Percentiles rank a stretch among this genome's conserved stretches.
Evolutionary conservation across 257 asterid species (phyloP).

Genomic region (Solanum pimpinellifolium): DNA sequence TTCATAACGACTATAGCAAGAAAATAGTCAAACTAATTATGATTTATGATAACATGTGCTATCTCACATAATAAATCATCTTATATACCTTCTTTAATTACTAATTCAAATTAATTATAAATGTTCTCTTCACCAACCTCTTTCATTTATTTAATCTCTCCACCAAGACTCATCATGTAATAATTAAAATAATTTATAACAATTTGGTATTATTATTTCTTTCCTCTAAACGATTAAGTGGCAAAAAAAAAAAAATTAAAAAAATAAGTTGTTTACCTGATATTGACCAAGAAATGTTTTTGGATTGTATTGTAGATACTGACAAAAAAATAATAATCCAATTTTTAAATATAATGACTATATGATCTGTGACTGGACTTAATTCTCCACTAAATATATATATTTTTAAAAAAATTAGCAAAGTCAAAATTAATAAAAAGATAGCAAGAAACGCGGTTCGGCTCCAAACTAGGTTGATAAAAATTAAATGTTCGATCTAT

Average conservation of each 20-base stretch:
- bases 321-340: background rate
- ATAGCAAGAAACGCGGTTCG: background rate
- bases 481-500: background rate
- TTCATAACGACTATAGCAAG: constrained; percentile 7
- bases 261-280: constrained; percentile 2
- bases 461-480: background rate
- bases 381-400: background rate
- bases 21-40: constrained; percentile 26
- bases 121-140: constrained; percentile 27
- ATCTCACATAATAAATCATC: background rate
- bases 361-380: background rate
- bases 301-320: constrained; percentile 20
- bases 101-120: background rate
- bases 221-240: background rate
- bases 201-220: background rate
- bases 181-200: constrained; percentile 14
- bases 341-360: background rate
- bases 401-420: background rate
- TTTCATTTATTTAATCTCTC: constrained; percentile 2
- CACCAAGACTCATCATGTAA: constrained; percentile 13
- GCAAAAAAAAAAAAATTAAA: background rate
- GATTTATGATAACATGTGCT: background rate
- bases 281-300: constrained; percentile 33
- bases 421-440: background rate
- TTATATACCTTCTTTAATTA: background rate